Evolutionary conservation across 192 early-diverging fungal species (phyloP).

Genomic region (Gigaspora rosea): DNA sequence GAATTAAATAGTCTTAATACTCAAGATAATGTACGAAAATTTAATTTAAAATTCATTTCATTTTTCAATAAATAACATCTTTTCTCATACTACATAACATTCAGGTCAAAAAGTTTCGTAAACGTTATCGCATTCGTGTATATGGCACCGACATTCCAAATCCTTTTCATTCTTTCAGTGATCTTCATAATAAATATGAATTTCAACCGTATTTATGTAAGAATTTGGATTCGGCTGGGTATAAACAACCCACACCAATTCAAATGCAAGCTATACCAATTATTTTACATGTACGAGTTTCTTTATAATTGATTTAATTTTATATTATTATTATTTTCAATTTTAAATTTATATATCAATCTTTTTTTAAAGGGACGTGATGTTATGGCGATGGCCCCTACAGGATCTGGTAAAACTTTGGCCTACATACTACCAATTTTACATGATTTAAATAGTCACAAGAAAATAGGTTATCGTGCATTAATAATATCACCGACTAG

Average conservation of each 20-base stretch:
- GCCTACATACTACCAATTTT: constrained; percentile 92
- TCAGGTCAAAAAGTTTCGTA: constrained; percentile 69
- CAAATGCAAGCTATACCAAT: constrained; percentile 94
- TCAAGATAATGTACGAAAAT: background rate
- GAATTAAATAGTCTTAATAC: background rate
- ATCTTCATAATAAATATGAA: constrained; percentile 71
- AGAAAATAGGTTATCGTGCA: constrained; percentile 83
- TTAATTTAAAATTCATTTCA: no score
- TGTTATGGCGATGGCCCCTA: constrained; percentile 94
- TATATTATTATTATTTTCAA: background rate
- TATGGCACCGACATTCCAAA: constrained; percentile 86
- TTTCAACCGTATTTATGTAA: constrained; percentile 70
- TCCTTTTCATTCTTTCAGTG: constrained; percentile 80
- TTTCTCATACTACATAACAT: background rate
- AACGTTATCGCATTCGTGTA: constrained; percentile 74
- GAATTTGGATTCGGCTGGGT: constrained; percentile 71
- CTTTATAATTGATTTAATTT: no score
- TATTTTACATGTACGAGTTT: constrained; percentile 65
- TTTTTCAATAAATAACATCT: background rate
- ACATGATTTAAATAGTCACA: constrained; percentile 76
- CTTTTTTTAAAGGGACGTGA: constrained; percentile 68
- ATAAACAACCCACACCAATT: constrained; percentile 82
- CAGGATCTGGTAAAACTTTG: constrained; percentile 97
- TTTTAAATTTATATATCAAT: background rate
- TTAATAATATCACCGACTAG: constrained; percentile 92